These are phyloP conservation scores for Leishmania lainsoni DNA, from an alignment of 208 protist species.

Conservation along the genomic window DNA sequence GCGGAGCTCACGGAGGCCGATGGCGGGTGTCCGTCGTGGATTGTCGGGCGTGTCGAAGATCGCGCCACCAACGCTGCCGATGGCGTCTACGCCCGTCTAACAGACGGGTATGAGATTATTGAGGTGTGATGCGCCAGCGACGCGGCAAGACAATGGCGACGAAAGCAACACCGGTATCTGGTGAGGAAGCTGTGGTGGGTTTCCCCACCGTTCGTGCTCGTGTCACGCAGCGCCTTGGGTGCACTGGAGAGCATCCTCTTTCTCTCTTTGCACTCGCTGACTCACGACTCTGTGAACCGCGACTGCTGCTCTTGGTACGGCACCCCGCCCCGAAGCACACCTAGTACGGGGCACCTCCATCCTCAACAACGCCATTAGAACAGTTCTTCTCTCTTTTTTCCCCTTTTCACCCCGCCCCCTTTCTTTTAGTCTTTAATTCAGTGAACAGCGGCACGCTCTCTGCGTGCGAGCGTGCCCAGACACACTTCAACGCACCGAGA, in stretches of 20 bases:
- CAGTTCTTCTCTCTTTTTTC: neutral
- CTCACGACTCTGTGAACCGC: neutral
- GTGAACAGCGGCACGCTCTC: neutral
- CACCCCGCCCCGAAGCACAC: neutral
- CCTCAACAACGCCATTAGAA: neutral
- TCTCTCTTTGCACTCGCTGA: neutral
- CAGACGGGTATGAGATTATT: slow-evolving; percentile 61
- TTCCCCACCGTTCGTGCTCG: neutral
- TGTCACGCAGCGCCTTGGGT: neutral
- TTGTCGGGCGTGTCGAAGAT: slow-evolving; percentile 78
- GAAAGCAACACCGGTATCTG: neutral
- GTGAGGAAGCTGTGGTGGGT: neutral
- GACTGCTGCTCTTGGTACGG: neutral
- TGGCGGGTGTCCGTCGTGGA: slow-evolving; percentile 73
- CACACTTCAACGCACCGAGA: neutral
- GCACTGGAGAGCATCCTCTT: neutral
- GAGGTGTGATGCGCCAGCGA: slow-evolving; percentile 39
- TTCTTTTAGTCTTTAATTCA: neutral
- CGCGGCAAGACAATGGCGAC: neutral
- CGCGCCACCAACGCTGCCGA: slow-evolving; percentile 18
- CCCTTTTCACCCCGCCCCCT: neutral
- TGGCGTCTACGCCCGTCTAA: slow-evolving; percentile 47
- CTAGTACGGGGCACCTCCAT: neutral
- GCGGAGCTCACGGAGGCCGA: slow-evolving; percentile 76
- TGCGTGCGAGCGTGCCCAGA: neutral